Base-by-base conservation (phyloP, 345 rosid genomes). In the Arabis alpina region DNA sequence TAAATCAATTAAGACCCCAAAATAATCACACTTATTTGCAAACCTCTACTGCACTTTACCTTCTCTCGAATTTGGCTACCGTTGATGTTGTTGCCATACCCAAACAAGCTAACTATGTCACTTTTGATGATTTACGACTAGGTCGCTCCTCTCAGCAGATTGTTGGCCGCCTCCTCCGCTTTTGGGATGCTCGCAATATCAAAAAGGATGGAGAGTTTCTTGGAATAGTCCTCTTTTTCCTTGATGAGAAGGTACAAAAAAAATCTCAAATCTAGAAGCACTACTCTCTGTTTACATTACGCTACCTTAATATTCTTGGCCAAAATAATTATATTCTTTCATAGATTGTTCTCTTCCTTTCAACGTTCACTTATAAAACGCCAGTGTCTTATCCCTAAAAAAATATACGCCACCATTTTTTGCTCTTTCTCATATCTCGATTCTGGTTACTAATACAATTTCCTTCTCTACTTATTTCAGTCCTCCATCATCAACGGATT, bases 181-280 rank as follows among this genome's bases (percentile, higher is more conserved):
- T 41, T 11, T 41, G 4, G n/a, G 44, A 41, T 41, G 44, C 44
- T 41, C n/a, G 4, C 1, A 41, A 41, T 41, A 41, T 41, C 44
- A 41, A 41, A n/a, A 41, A 41, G 3, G 44, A 41, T 10, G 44
- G 44, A 2, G 12, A 39, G 2, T 39, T 39, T 9, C 8, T 39
- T 11, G 42, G 12, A 3, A 39, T 39, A 39, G 42, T 41, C 44
- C 13, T 41, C 4, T 4, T 41, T 3, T 41, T 41, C 5, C 12
- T 41, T 8, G 9, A 41, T 41, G n/a, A 41, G 44, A 41, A 44
- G 96, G 82, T 59, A 28, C 30, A 28, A 28, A 19, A 19, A 19
- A 19, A 19, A 19, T 19, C 23, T 1, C 23, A 19, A 0, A 19
- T 19, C 23, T 19, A 19, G 23, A 19, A 19, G 23, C 23, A 19